Evolutionary conservation across 495 filamentous ascomycete genomes (phyloP).

Genomic region (Hyaloscypha variabilis): DNA sequence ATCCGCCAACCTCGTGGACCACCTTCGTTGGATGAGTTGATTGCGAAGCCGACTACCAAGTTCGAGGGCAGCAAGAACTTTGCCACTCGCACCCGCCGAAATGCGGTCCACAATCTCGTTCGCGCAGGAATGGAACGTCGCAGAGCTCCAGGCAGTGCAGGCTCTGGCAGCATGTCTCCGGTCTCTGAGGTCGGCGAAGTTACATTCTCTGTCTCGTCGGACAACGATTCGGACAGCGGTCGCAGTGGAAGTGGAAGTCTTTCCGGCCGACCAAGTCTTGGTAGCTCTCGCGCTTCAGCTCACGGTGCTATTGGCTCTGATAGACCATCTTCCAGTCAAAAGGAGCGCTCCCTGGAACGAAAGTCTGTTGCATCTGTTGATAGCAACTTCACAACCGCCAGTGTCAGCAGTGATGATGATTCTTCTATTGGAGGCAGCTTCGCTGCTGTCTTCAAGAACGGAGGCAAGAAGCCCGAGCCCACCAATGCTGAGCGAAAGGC

Average conservation of each 20-base stretch:
- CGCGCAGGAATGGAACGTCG: constrained; percentile 89
- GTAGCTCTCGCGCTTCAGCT: constrained; percentile 76
- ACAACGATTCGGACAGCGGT: constrained; percentile 77
- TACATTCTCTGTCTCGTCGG: constrained; percentile 64
- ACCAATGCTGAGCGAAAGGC: constrained; percentile 73
- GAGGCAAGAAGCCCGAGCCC: constrained; percentile 46
- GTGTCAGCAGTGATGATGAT: constrained; percentile 63
- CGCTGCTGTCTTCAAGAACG: constrained; percentile 60
- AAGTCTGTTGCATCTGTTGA: constrained; percentile 45
- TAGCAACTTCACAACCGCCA: constrained; percentile 60
- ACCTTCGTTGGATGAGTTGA: constrained; percentile 88
- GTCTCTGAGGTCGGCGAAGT: constrained; percentile 83
- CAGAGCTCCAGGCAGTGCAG: constrained; percentile 56
- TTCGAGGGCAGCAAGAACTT: constrained; percentile 99
- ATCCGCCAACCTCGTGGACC: constrained; percentile 92
- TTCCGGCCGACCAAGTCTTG: constrained; percentile 76
- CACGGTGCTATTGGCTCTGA: constrained; percentile 87
- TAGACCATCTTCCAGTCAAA: constrained; percentile 60
- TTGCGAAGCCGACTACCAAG: constrained; percentile 87
- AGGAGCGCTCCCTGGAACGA: constrained; percentile 63
- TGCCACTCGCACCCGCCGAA: constrained; percentile 87
- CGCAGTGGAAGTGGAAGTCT: constrained; percentile 80
- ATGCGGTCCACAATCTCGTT: constrained; percentile 87
- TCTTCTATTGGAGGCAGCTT: constrained; percentile 49
- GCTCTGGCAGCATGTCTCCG: constrained; percentile 82